A percentile compares a stretch with the other conserved stretches of the same genome.
phyloP scores from a whole-genome alignment of 257 asterid species.

The Fraxinus cuspidata region DNA sequence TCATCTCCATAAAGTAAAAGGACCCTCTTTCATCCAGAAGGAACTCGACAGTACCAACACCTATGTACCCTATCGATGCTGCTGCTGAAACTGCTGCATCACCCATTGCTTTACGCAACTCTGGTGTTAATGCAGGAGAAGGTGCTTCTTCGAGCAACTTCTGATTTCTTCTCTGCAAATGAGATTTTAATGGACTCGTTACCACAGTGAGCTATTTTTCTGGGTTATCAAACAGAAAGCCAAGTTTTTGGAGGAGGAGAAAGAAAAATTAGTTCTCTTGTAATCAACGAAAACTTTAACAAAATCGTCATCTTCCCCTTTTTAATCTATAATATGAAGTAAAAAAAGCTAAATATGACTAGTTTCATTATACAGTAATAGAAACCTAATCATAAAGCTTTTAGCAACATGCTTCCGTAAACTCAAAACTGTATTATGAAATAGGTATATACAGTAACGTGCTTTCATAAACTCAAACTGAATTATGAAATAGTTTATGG shows the following conservation, averaged over 20 bases:
- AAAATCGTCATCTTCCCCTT: background rate
- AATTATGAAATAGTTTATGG: background rate
- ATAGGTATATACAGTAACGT: background rate
- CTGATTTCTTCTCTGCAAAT: slow-evolving; percentile 88
- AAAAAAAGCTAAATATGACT: background rate
- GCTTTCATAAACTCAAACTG: background rate
- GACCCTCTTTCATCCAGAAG: slow-evolving; percentile 97
- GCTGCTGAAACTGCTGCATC: slow-evolving; percentile 99
- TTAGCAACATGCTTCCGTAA: background rate
- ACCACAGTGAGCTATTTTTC: background rate
- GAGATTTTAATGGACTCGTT: slow-evolving; percentile 14
- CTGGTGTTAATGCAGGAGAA: slow-evolving; percentile 93
- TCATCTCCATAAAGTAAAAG: slow-evolving; percentile 99
- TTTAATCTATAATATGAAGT: background rate
- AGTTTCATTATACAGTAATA: background rate
- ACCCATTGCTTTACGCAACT: slow-evolving; percentile 96
- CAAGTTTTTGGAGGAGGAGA: background rate
- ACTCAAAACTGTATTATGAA: background rate
- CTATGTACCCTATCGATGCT: slow-evolving; percentile 91
- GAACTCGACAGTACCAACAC: slow-evolving; percentile 96
- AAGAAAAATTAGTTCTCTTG: background rate
- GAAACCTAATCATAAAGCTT: background rate
- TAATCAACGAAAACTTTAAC: background rate
- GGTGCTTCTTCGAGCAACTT: slow-evolving; percentile 99
- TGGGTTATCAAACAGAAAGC: background rate